Base-by-base conservation (phyloP, 331 rosid species). In the Quercus phellos region DNA sequence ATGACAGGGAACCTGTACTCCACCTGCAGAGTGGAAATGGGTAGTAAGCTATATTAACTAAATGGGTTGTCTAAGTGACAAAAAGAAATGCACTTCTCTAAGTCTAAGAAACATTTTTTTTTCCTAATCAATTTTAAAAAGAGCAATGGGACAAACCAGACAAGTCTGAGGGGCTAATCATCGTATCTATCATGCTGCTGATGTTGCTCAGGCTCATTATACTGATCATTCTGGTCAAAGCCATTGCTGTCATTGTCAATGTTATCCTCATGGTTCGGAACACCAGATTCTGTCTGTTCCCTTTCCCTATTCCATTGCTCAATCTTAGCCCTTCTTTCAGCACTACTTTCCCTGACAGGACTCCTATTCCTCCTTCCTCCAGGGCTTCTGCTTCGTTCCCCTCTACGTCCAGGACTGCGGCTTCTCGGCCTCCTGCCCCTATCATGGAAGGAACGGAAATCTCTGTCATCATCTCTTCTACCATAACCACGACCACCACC, bases 251-350 rank as follows among this genome's bases (percentile, higher is more conserved):
- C 82, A 68, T 76, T 80, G 68, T 85, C 90, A 74, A 74, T 58
- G 73, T 76, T 70, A 70, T 79, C 81, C 35, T 79, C 68, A 64
- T 80, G 72, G 60, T 82, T 80, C 79, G 55, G 82, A 80, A 64
- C 70, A 27, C 89, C 93, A 51, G 90, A 29, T 0, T 82, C 94
- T 50, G 2, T 84, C 50, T 50, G 82, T 74, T 95, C 99, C 86
- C 68, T 85, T 86, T 95, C 99, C 84, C 84, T 86, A 87, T 95
- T 95, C 99, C 99, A 95, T 61, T 90, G 92, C 86, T 95, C 99
- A 55, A 95, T 95, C 81, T 86, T 93, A 56, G 99, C 99, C 84
- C 99, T 90, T 80, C 99, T 89, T 83, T 95, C 98, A 50, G 58
- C 96, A 78, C 98, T 95, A 73, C 87, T 91, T 87, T 95, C 99